Evolutionary conservation across 2,329 filamentous ascomycete species (phyloP), one percentile per base, ranked within the genome.

Genomic region (Claviceps purpurea): DNA sequence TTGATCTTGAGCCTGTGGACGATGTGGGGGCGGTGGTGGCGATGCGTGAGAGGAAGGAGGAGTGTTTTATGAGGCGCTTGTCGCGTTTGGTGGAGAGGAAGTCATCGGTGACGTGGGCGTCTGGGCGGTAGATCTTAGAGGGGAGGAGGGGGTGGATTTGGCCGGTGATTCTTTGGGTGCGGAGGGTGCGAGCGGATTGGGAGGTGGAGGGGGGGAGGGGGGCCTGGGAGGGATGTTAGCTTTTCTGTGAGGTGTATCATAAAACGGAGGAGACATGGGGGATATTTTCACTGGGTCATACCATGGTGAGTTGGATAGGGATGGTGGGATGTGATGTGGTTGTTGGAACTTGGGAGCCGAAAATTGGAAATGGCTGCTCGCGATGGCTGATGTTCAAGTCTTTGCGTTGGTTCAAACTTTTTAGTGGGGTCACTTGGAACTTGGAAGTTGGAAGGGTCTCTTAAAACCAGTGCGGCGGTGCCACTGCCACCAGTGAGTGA

Each of bases 61-160:
- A 85, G 73, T 88, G 88, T 64, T 89, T 90, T 60, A 94, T 87
- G 38, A 76, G 72, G 24, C 84, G 85, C 72, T 91, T 95, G 72
- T 94, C 87, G 64, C 79, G 83, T 69, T 96, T 97, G 56, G 77
- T 82, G 51, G 81, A 77, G 55, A 81, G 72, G 68, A 91, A 90
- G 55, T 65, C 56, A 64, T 81, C 76, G 46, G 72, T 67, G 14
- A 76, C 73, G 47, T 70, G 63, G 58, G 77, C 74, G 59, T 75
- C 69, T 48, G 70, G 62, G 50, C 75, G 77, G 64, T 76, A 74
- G 13, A 73, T 70, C 61, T 74, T 76, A 63, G 72, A 68, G 49
- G 78, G 74, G 22, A 74, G 65, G 55, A 76, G 70, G 11, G 73
- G 73, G 63, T 76, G 71, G 59, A 72, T 68, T 60, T 70, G 61